Evolutionary conservation across 2,329 filamentous ascomycete genomes (phyloP).

Genomic region (Eurotiales sp.): DNA sequence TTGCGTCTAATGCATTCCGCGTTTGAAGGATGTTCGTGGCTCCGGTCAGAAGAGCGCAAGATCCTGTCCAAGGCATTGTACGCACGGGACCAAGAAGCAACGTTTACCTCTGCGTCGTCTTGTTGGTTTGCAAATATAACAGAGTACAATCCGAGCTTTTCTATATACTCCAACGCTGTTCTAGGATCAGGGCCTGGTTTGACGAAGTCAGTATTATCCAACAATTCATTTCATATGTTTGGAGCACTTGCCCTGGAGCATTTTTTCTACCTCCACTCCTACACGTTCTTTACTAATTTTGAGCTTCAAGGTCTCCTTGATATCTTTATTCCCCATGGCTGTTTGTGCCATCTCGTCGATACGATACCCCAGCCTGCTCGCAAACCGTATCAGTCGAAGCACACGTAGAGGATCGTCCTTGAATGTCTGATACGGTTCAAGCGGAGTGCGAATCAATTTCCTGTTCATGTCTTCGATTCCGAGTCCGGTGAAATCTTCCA

Average conservation of each 20-base stretch:
- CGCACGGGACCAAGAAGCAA: slow-evolving; percentile 57
- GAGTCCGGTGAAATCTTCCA: slow-evolving; percentile 78
- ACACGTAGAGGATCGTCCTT: slow-evolving; percentile 89
- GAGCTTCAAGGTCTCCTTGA: slow-evolving; percentile 70
- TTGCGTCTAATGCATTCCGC: slow-evolving; percentile 34
- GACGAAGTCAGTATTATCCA: background rate
- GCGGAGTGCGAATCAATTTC: slow-evolving; percentile 74
- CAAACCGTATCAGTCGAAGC: slow-evolving; percentile 82
- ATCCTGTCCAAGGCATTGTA: slow-evolving; percentile 63
- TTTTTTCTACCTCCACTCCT: slow-evolving; percentile 84
- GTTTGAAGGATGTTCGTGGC: slow-evolving; percentile 43
- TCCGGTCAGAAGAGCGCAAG: slow-evolving; percentile 24
- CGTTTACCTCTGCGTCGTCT: slow-evolving; percentile 54
- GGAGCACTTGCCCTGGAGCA: slow-evolving; percentile 62
- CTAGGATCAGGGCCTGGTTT: slow-evolving; percentile 35
- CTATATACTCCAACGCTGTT: slow-evolving; percentile 36
- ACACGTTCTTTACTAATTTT: slow-evolving; percentile 94
- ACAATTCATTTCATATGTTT: background rate
- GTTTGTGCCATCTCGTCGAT: slow-evolving; percentile 68
- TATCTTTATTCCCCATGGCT: slow-evolving; percentile 74
- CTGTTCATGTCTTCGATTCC: slow-evolving; percentile 71
- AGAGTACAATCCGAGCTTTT: slow-evolving; percentile 34
- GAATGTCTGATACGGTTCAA: slow-evolving; percentile 88
- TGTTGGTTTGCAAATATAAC: slow-evolving; percentile 42
- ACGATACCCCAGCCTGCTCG: slow-evolving; percentile 73